A percentile compares a stretch with the other conserved stretches of the same genome.
Conservation (phyloP, 495 filamentous ascomycete genomes). For the Neurospora sp. region DNA sequence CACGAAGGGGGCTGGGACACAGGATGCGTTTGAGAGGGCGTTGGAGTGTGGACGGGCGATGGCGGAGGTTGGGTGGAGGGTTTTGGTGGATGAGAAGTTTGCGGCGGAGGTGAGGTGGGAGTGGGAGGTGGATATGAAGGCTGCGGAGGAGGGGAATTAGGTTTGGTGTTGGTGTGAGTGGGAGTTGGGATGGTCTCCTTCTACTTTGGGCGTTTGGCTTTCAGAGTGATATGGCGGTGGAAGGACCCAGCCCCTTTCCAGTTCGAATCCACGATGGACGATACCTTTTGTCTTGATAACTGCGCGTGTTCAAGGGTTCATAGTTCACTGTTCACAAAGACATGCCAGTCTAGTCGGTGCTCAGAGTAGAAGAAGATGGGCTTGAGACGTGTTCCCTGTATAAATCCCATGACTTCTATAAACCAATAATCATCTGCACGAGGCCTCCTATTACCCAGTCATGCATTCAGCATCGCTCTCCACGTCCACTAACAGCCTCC, state of each 20-base stretch:
- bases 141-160: slow-evolving; percentile 12
- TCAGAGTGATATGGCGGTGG: background rate
- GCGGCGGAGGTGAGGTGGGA: slow-evolving; percentile 29
- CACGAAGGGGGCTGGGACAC: slow-evolving; percentile 39
- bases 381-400: too few relatives aligned
- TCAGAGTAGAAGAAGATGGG: too few relatives aligned
- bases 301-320: background rate
- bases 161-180: background rate
- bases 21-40: slow-evolving; percentile 34
- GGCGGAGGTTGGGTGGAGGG: slow-evolving; percentile 41
- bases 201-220: background rate
- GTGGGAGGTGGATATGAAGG: slow-evolving; percentile 29
- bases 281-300: background rate
- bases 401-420: too few relatives aligned
- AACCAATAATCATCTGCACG: too few relatives aligned
- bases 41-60: slow-evolving; percentile 46
- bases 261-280: background rate
- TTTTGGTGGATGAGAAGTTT: slow-evolving; percentile 38
- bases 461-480: too few relatives aligned
- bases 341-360: too few relatives aligned
- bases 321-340: too few relatives aligned
- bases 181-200: background rate
- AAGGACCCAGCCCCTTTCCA: background rate
- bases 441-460: too few relatives aligned
- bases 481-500: too few relatives aligned